phyloP scores from a whole-genome alignment of 2,329 filamentous ascomycete genomes.

The Hansfordia pulvinata region DNA sequence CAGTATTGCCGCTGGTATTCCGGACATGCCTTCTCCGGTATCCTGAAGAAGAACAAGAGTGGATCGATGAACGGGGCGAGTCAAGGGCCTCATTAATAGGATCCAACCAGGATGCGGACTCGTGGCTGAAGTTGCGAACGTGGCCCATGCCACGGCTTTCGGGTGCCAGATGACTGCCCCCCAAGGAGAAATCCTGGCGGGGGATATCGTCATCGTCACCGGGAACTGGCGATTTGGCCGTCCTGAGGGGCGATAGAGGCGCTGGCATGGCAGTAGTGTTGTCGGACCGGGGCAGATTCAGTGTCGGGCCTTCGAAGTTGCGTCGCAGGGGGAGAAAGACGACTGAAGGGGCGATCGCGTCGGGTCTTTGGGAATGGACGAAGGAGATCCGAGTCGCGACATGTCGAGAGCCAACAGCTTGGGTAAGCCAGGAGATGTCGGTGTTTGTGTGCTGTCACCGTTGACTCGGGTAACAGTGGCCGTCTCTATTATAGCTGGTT shows the following conservation, averaged over 20 bases:
- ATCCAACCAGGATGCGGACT: constrained; percentile 86
- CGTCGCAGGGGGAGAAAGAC: constrained; percentile 35
- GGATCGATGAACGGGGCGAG: constrained; percentile 66
- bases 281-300: constrained; percentile 32
- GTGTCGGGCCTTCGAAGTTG: constrained; percentile 18
- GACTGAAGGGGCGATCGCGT: constrained; percentile 30
- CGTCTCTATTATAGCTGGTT: constrained; percentile 33
- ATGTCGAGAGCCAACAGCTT: too few relatives aligned
- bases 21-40: constrained; percentile 58
- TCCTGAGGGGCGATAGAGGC: constrained; percentile 54
- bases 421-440: too few relatives aligned
- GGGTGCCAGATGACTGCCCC: constrained; percentile 10
- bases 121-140: constrained; percentile 51
- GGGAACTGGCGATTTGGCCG: too few relatives aligned
- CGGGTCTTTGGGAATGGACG: too few relatives aligned
- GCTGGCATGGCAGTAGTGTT: constrained; percentile 53
- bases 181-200: constrained; percentile 21
- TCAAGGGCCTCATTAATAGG: constrained; percentile 83
- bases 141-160: constrained; percentile 21
- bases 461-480: too few relatives aligned
- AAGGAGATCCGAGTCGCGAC: too few relatives aligned
- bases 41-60: constrained; percentile 64
- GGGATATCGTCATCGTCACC: constrained; percentile 19
- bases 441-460: too few relatives aligned
- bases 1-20: constrained; percentile 55